phyloP scores from a whole-genome alignment of 2,329 filamentous ascomycete species.

The Rhexocercosporidium sp. region DNA sequence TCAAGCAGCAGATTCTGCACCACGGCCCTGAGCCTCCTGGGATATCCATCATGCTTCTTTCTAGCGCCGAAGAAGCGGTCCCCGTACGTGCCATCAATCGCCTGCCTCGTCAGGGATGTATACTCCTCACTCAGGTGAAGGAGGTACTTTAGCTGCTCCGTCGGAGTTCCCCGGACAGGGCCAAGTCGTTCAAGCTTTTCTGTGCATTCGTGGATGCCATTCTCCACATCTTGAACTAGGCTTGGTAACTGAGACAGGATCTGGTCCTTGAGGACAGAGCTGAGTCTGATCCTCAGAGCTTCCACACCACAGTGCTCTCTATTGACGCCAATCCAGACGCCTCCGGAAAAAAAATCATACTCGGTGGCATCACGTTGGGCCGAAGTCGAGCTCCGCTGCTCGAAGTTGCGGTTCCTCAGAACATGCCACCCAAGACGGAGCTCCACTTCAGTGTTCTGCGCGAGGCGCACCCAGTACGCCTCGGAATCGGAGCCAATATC shows the following conservation, averaged over 20 bases:
- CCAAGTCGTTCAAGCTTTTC: constrained; percentile 7
- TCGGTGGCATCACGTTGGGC: constrained; percentile 45
- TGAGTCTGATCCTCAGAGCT: constrained; percentile 53
- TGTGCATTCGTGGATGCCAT: constrained; percentile 4
- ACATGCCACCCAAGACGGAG: constrained; percentile 59
- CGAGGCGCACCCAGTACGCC: constrained; percentile 46
- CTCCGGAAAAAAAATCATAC: constrained; percentile 48
- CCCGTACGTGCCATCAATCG: constrained; percentile 1
- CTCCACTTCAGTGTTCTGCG: constrained; percentile 50
- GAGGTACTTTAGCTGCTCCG: not conserved
- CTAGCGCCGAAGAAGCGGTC: not conserved
- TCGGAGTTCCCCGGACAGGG: not conserved
- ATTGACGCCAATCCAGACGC: constrained; percentile 46
- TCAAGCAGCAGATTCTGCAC: not conserved
- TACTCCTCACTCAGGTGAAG: not conserved
- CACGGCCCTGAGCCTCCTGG: not conserved
- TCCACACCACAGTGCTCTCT: constrained; percentile 51
- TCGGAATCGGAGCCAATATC: constrained; percentile 46
- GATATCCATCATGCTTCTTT: not conserved
- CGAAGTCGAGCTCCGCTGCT: constrained; percentile 16
- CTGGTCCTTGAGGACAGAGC: constrained; percentile 52
- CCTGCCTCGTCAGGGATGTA: not conserved
- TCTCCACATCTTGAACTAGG: constrained; percentile 1
- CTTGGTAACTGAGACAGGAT: constrained; percentile 51
- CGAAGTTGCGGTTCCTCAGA: constrained; percentile 46